Conservation (phyloP, 331 rosid species). For the Pyrus hybrid region DNA sequence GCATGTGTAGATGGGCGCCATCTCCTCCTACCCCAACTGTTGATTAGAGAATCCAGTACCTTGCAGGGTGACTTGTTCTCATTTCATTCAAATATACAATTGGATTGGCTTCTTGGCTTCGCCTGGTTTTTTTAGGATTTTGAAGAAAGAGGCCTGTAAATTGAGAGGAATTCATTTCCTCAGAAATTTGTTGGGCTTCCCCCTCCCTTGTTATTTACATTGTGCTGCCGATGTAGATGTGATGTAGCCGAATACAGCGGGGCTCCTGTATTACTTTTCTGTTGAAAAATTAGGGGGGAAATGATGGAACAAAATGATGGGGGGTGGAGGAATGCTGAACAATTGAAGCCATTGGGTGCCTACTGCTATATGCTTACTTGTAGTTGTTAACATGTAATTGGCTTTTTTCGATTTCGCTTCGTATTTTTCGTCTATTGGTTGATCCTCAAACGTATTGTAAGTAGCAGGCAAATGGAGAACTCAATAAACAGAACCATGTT, state of each 20-base stretch:
- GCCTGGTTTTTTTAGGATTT: slow-evolving; percentile 60
- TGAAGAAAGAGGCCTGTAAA: slow-evolving; percentile 66
- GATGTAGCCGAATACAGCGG: slow-evolving; percentile 30
- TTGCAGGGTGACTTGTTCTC: slow-evolving; percentile 35
- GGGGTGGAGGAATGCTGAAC: slow-evolving; percentile 31
- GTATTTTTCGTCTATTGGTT: not conserved
- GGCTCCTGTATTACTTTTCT: slow-evolving; percentile 23
- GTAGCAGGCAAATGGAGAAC: not conserved
- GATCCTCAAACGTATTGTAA: not conserved
- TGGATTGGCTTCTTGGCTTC: slow-evolving; percentile 56
- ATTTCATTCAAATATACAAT: slow-evolving; percentile 45
- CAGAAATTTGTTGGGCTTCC: slow-evolving; percentile 39
- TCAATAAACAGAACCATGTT: slow-evolving; percentile 2
- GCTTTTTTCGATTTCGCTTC: not conserved
- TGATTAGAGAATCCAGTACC: slow-evolving; percentile 25
- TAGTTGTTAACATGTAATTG: slow-evolving; percentile 11
- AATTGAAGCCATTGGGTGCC: slow-evolving; percentile 18
- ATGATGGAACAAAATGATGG: slow-evolving; percentile 7
- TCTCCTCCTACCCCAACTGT: slow-evolving; percentile 16
- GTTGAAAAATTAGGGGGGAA: slow-evolving; percentile 24
- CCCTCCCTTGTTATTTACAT: slow-evolving; percentile 25
- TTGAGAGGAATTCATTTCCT: slow-evolving; percentile 37
- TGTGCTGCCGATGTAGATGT: slow-evolving; percentile 41
- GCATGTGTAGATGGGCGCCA: slow-evolving; percentile 18
- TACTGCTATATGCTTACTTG: not conserved